Base-by-base conservation (phyloP, 202 grass and related monocot genomes). In the Setaria italica region DNA sequence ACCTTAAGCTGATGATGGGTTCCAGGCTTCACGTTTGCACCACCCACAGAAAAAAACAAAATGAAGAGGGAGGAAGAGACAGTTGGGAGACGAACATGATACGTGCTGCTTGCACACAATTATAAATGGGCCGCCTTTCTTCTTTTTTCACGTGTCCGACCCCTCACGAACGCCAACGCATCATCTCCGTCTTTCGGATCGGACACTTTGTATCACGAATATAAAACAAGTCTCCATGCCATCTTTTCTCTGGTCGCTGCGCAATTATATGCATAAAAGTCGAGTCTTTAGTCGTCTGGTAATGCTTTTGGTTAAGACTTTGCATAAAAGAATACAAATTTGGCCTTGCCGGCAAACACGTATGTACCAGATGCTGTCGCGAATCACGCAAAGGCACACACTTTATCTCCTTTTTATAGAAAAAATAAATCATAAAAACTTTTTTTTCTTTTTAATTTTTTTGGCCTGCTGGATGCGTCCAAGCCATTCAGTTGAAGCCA, bases 401-500 rank as follows among this genome's bases (percentile, higher is more conserved):
- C 19, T 56, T 33, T 49, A 17, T 64, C 6, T n/a, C 16, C 1
- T 13, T 56, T 45, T 41, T 70, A 15, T 19, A 20, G 8, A 17
- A 1, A 9, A 3, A 21, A 46, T 4, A 7, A 48, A 11, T 4
- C 11, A 46, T 3, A 48, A 73, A 72, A 33, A 4, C 1, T 9
- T 57, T 33, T 33, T 6, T 56, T 56, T 72, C 43, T 25, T 25
- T 25, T 25, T 25, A 25, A 25, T 25, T 25, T 25, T 25, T 39
- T 19, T 63, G 4, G n/a, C 58, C 21, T 11, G 21, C 20, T 11
- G 68, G 55, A 84, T 79, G 49, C 45, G 75, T 67, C 81, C 72
- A 74, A 84, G 12, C 43, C 42, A 83, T 73, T 73, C 39, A 72
- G 69, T 63, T 82, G 7, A 73, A 73, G 39, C 54, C 19, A 67